Percentiles rank a stretch among this genome's conserved stretches.
Evolutionary conservation across 202 grass and related monocot species (phyloP).

Genomic region (Panicum virgatum): DNA sequence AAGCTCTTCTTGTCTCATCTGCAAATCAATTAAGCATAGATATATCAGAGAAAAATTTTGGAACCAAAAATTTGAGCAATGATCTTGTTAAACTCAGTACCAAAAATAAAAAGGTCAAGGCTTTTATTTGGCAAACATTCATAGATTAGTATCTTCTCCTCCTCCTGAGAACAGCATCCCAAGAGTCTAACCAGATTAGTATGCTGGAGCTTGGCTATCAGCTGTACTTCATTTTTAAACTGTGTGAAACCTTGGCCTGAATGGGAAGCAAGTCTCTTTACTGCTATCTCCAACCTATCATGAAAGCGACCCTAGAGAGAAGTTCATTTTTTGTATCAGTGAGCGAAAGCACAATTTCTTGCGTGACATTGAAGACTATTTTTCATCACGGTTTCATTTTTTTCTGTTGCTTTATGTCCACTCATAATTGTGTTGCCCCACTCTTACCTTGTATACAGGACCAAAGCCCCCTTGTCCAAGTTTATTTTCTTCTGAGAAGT

Average conservation of each 20-base stretch:
- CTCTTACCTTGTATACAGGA: conserved; percentile 58
- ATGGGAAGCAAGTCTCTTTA: background rate
- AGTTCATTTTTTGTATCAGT: background rate
- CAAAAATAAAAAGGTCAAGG: conserved; percentile 48
- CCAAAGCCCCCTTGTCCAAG: conserved; percentile 63
- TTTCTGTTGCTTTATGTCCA: background rate
- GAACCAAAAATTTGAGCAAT: background rate
- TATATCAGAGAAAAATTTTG: background rate
- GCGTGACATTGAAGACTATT: background rate
- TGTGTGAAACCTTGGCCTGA: background rate
- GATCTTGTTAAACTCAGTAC: conserved; percentile 24
- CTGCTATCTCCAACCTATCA: conserved; percentile 1
- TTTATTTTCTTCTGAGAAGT: conserved; percentile 53
- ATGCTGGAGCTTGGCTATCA: conserved; percentile 58
- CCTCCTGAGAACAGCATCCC: conserved; percentile 50
- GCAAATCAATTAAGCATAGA: background rate
- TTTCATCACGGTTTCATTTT: background rate
- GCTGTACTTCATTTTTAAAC: conserved; percentile 49
- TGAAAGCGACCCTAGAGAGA: background rate
- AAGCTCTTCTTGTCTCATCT: conserved; percentile 34
- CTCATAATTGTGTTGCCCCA: background rate
- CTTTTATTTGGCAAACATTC: conserved; percentile 54
- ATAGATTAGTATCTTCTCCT: conserved; percentile 60
- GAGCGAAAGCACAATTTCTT: background rate
- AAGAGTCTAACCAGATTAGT: conserved; percentile 49